These are phyloP conservation scores for Parasitella parasitica DNA, from an alignment of 371 early-diverging fungal species.

Conservation along the genomic window DNA sequence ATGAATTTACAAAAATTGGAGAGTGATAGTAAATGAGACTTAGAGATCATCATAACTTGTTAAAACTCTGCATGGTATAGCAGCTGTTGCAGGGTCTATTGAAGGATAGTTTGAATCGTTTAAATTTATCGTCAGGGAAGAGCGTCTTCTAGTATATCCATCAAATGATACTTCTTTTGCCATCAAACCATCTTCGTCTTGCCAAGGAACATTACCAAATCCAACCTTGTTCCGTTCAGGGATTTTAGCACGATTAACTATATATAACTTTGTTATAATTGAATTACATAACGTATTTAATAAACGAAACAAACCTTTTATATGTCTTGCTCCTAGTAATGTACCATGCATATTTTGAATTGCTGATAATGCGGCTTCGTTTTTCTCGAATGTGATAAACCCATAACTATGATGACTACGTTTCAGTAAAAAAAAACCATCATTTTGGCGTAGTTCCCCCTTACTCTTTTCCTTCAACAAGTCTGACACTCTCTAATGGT, in stretches of 20 bases:
- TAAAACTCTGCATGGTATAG: conserved; percentile 26
- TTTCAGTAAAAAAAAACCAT: not conserved
- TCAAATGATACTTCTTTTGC: conserved; percentile 32
- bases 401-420: conserved; percentile 38
- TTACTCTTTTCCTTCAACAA: conserved; percentile 62
- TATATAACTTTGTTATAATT: not conserved
- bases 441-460: not conserved
- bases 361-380: conserved; percentile 46
- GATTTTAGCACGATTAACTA: conserved; percentile 62
- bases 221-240: conserved; percentile 62
- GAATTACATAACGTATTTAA: not conserved
- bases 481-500: conserved; percentile 46
- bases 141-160: conserved; percentile 11
- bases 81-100: not conserved
- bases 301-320: conserved; percentile 38
- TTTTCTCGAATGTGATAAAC: conserved; percentile 53
- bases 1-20: not conserved
- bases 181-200: conserved; percentile 50
- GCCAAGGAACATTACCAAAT: conserved; percentile 63
- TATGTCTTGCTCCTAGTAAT: conserved; percentile 43
- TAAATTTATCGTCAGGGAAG: conserved; percentile 8
- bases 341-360: conserved; percentile 54
- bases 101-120: not conserved
- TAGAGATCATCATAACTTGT: conserved; percentile 43
- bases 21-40: not conserved